phyloP scores from a whole-genome alignment of 768 basidiomycete species.

The Mycena pura region DNA sequence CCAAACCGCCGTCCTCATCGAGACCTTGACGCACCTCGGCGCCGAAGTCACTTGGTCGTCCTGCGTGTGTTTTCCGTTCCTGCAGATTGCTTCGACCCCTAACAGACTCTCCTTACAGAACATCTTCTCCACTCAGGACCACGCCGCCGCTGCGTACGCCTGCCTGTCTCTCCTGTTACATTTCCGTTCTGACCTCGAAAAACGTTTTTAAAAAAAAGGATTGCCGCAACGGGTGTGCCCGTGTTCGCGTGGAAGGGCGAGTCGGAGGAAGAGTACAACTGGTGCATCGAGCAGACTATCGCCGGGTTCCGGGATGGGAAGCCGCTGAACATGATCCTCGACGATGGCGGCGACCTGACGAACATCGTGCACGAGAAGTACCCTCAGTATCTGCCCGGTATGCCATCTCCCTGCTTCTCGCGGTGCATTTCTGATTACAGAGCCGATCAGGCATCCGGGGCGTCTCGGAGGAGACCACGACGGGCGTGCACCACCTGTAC shows the following conservation, averaged over 20 bases:
- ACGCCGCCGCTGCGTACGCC: slow-evolving; percentile 94
- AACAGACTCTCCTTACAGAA: slow-evolving; percentile 59
- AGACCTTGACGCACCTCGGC: slow-evolving; percentile 93
- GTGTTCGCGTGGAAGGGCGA: slow-evolving; percentile 99
- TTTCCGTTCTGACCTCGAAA: not conserved
- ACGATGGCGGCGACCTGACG: slow-evolving; percentile 98
- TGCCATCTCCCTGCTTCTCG: slow-evolving; percentile 19
- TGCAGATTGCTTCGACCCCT: not conserved
- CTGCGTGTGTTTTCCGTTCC: slow-evolving; percentile 64
- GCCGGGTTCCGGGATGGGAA: slow-evolving; percentile 85
- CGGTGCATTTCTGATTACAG: slow-evolving; percentile 5
- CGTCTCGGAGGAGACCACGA: slow-evolving; percentile 99
- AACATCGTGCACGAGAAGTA: slow-evolving; percentile 94
- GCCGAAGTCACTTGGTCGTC: slow-evolving; percentile 99
- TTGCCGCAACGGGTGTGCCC: slow-evolving; percentile 97
- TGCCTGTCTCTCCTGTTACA: not conserved
- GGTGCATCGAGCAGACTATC: slow-evolving; percentile 98
- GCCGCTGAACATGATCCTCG: slow-evolving; percentile 97
- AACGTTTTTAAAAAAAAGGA: slow-evolving; percentile 55
- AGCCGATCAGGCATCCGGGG: slow-evolving; percentile 75
- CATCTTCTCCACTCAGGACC: slow-evolving; percentile 99
- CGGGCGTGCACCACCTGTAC: slow-evolving; percentile 99
- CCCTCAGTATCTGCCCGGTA: slow-evolving; percentile 85
- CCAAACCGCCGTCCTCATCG: slow-evolving; percentile 98
- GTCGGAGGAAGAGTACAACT: slow-evolving; percentile 97